Base-by-base conservation (phyloP, 2,329 filamentous ascomycete species). In the Xylariaceae sp. region DNA sequence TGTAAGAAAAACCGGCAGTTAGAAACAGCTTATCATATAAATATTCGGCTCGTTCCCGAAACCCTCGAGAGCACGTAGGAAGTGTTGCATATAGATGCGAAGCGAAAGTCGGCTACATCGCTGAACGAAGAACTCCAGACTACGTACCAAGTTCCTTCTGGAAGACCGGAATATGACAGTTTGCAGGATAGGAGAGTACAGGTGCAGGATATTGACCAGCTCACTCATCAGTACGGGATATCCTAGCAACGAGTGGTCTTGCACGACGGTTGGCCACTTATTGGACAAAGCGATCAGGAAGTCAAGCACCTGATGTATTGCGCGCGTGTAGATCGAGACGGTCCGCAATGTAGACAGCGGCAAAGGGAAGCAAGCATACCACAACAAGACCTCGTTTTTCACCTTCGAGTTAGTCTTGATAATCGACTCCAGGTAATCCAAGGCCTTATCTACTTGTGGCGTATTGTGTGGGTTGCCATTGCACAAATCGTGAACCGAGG, bases 201-300 rank as follows among this genome's bases (percentile, higher is more conserved):
- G 65, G 5, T 66, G 63, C 34, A 86, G 71, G 12, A 67, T 60
- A n/a, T 66, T 63, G 4, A 74, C 65, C 26, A 87, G 68, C 61
- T 87, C 84, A 49, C 75, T 72, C 32, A 80, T 74, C n/a, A 84
- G 68, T 5, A 83, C 78, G 3, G 83, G 83, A 59, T 76, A 80
- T 1, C 67, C 66, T 39, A 75, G 70, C 18, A 43, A 34, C 22
- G 56, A 61, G 58, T 75, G 74, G 19, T 70, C 67, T 4, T 51
- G 65, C 22, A 68, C 67, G 43, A 76, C 69, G 3, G 41, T 5
- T 0, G 55, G 22, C 76, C 77, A 81, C 15, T 68, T 61, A 18
- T 63, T 57, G 2, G 71, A 67, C 13, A 86, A 62, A 6, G 71
- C 67, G 2, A 63, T 53, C n/a, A 81, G 69, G 45, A 77, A 80